A percentile compares a stretch with the other conserved stretches of the same genome.
These are phyloP conservation scores for Umbilicus rupestris DNA, from an alignment of 164 flowering plant species.

Conservation along the genomic window DNA sequence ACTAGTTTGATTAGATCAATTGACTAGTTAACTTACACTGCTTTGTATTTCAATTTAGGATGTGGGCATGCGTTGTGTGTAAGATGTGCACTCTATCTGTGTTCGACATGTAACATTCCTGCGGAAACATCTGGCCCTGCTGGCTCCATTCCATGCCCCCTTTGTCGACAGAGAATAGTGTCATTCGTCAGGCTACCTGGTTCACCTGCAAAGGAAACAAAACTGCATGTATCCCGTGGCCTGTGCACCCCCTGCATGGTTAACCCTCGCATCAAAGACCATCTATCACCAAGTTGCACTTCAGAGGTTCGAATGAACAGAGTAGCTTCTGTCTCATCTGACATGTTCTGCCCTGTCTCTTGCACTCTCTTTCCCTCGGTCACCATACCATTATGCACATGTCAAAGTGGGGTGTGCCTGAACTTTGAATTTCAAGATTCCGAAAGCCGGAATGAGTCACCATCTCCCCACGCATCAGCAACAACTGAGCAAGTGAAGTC, in stretches of 20 bases:
- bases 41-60: slow-evolving; percentile 34
- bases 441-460: slow-evolving; percentile 46
- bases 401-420: slow-evolving; percentile 66
- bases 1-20: too few species aligned
- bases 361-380: slow-evolving; percentile 87
- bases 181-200: slow-evolving; percentile 56
- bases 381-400: slow-evolving; percentile 67
- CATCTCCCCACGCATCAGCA: slow-evolving; percentile 30
- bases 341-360: slow-evolving; percentile 72
- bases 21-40: background rate
- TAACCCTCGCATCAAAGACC: slow-evolving; percentile 44
- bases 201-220: slow-evolving; percentile 52
- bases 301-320: slow-evolving; percentile 60
- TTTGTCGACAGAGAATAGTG: slow-evolving; percentile 69
- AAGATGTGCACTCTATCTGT: slow-evolving; percentile 82
- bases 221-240: slow-evolving; percentile 49
- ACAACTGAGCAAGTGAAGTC: slow-evolving; percentile 45
- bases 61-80: slow-evolving; percentile 83
- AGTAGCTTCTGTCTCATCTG: slow-evolving; percentile 81
- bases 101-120: slow-evolving; percentile 66
- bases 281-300: slow-evolving; percentile 29
- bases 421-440: slow-evolving; percentile 44
- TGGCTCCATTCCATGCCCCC: slow-evolving; percentile 92
- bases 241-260: slow-evolving; percentile 94
- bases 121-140: slow-evolving; percentile 52